Evolutionary conservation across 257 asterid species (phyloP).

Genomic region (Solanum peruvianum): DNA sequence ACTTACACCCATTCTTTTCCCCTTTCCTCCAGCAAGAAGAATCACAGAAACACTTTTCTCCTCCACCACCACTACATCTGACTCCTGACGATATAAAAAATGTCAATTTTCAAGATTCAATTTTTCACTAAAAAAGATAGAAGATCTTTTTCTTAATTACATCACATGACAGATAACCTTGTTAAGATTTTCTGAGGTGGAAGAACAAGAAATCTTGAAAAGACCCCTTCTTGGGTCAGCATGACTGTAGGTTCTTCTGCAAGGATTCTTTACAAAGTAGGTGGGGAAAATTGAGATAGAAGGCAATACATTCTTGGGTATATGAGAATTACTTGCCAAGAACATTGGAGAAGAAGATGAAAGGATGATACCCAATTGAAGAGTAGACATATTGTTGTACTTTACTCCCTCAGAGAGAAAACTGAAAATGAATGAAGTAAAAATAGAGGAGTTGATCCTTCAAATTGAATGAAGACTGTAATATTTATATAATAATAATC

Average conservation of each 20-base stretch:
- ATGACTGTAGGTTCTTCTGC: conserved; percentile 15
- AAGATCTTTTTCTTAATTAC: not conserved
- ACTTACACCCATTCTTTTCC: conserved; percentile 96
- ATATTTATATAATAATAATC: not conserved
- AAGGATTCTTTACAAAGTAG: conserved; percentile 10
- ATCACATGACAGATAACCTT: not conserved
- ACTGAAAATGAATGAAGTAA: not conserved
- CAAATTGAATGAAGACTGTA: not conserved
- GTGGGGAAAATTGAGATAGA: conserved; percentile 1
- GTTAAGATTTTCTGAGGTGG: conserved; percentile 20
- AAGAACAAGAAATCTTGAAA: conserved; percentile 39
- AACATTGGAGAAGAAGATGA: conserved; percentile 17
- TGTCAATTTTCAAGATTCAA: not conserved
- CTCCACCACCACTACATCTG: conserved; percentile 50
- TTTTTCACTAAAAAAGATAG: not conserved
- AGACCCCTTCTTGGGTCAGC: conserved; percentile 10
- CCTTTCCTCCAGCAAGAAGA: conserved; percentile 96
- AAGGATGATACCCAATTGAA: conserved; percentile 23
- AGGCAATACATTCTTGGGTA: conserved; percentile 11
- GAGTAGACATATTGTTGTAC: conserved; percentile 29
- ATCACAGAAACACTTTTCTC: conserved; percentile 86
- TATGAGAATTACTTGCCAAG: conserved; percentile 7
- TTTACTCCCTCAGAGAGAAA: not conserved
- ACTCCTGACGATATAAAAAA: conserved; percentile 19
- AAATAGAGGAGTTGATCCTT: not conserved